These are phyloP conservation scores for Sarocladium strictum DNA, from an alignment of 2,329 filamentous ascomycete genomes.

Conservation along the genomic window DNA sequence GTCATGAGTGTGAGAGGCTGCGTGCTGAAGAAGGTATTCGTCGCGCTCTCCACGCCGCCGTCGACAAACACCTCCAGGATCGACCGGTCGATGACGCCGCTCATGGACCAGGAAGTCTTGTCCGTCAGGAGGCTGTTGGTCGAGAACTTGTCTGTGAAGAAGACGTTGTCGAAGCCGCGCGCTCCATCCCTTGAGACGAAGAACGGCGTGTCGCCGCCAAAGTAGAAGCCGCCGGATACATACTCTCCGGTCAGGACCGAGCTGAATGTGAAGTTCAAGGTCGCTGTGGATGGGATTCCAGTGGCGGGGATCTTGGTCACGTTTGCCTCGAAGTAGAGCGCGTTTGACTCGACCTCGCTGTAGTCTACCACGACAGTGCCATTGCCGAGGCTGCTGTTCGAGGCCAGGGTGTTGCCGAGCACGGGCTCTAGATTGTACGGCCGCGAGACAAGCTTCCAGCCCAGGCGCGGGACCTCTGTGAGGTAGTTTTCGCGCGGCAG, in stretches of 20 bases:
- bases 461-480: constrained; percentile 41
- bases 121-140: constrained; percentile 14
- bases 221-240: constrained; percentile 20
- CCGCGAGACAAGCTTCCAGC: constrained; percentile 43
- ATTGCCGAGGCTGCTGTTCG: constrained; percentile 39
- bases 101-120: constrained; percentile 20
- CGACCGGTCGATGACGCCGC: constrained; percentile 28
- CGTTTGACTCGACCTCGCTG: constrained; percentile 39
- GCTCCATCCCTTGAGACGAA: constrained; percentile 23
- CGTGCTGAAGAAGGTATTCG: constrained; percentile 23
- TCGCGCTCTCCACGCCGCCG: constrained; percentile 26
- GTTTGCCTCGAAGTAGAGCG: constrained; percentile 49
- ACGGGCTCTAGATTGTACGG: constrained; percentile 44
- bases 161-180: constrained; percentile 22
- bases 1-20: constrained; percentile 20
- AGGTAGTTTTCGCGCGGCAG: constrained; percentile 44
- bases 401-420: constrained; percentile 36
- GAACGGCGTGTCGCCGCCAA: constrained; percentile 21
- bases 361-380: constrained; percentile 44
- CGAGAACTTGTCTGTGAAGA: constrained; percentile 27
- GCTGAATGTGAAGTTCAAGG: constrained; percentile 22
- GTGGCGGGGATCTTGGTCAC: constrained; percentile 31
- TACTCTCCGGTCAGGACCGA: constrained; percentile 20
- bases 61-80: constrained; percentile 29
- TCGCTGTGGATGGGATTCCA: constrained; percentile 15